A percentile compares a stretch with the other conserved stretches of the same genome.
Evolutionary conservation across 139 green algal genomes (phyloP).

Genomic region (Chlorella sp.): DNA sequence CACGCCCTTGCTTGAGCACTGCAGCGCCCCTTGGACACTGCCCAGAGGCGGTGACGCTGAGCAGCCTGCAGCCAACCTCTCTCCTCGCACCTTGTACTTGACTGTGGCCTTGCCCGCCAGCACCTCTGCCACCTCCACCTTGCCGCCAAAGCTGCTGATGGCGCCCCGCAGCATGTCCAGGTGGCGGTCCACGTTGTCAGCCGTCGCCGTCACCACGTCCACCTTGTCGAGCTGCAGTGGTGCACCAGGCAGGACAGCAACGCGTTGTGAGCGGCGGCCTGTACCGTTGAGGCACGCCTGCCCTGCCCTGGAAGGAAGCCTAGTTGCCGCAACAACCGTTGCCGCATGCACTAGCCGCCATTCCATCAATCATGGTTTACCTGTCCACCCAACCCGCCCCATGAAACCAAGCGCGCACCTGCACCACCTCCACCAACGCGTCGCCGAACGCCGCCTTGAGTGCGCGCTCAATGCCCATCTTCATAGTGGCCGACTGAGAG

Average conservation of each 20-base stretch:
- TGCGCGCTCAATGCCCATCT: conserved; percentile 87
- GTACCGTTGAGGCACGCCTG: too few relatives aligned
- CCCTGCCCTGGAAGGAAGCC: too few relatives aligned
- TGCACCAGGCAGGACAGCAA: not conserved
- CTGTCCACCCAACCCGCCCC: too few relatives aligned
- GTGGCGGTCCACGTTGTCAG: conserved; percentile 59
- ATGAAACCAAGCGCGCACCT: conserved; percentile 22
- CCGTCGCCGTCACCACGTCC: conserved; percentile 35
- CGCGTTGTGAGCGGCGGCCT: not conserved
- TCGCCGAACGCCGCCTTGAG: conserved; percentile 47
- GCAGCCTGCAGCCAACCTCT: not conserved
- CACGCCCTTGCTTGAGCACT: too few relatives aligned
- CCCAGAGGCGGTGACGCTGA: not conserved
- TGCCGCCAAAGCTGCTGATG: conserved; percentile 65
- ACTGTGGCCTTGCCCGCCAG: conserved; percentile 46
- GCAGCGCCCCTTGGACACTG: not conserved
- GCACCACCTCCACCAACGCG: conserved; percentile 34
- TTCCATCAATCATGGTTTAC: too few relatives aligned
- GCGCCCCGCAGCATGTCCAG: conserved; percentile 78
- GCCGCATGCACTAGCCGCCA: too few relatives aligned
- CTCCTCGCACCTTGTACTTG: conserved; percentile 24
- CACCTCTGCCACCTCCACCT: conserved; percentile 67
- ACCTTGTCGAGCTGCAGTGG: conserved; percentile 47
- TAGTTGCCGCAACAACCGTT: too few relatives aligned
- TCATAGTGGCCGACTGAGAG: conserved; percentile 78